Conservation (phyloP, 2,329 filamentous ascomycete species). For the Westerdykella aurantiaca region DNA sequence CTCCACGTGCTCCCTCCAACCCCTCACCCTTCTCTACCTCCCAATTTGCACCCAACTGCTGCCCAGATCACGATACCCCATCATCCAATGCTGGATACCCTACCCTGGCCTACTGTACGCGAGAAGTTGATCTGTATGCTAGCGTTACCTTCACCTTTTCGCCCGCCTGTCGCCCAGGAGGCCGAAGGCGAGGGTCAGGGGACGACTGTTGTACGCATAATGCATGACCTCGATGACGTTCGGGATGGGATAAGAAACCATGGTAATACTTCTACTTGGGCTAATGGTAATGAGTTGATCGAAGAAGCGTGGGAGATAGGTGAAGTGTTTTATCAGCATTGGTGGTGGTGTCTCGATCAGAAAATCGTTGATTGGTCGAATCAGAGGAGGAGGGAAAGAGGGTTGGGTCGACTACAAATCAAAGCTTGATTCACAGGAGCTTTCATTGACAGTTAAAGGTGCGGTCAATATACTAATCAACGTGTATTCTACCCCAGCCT, state of each 20-base stretch:
- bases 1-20: conserved; percentile 13
- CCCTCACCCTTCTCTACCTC: conserved; percentile 7
- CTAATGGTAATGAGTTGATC: conserved; percentile 46
- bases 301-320: conserved; percentile 53
- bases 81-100: conserved; percentile 53
- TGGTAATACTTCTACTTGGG: conserved; percentile 39
- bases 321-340: conserved; percentile 53
- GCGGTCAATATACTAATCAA: background rate
- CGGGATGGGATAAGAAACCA: conserved; percentile 41
- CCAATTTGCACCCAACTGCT: conserved; percentile 47
- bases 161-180: conserved; percentile 42
- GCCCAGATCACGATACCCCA: conserved; percentile 49
- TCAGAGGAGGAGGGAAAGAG: conserved; percentile 45
- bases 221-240: conserved; percentile 54
- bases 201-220: conserved; percentile 47
- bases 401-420: conserved; percentile 12
- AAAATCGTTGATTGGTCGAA: conserved; percentile 52
- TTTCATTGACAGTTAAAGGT: too few species aligned
- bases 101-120: conserved; percentile 52
- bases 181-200: conserved; percentile 28
- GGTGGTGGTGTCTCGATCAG: conserved; percentile 57
- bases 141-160: conserved; percentile 43
- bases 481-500: conserved; percentile 23
- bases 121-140: conserved; percentile 51
- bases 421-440: too few species aligned